Evolutionary conservation across 2,329 filamentous ascomycete genomes (phyloP).

Genomic region (Ampelomyces quisqualis): DNA sequence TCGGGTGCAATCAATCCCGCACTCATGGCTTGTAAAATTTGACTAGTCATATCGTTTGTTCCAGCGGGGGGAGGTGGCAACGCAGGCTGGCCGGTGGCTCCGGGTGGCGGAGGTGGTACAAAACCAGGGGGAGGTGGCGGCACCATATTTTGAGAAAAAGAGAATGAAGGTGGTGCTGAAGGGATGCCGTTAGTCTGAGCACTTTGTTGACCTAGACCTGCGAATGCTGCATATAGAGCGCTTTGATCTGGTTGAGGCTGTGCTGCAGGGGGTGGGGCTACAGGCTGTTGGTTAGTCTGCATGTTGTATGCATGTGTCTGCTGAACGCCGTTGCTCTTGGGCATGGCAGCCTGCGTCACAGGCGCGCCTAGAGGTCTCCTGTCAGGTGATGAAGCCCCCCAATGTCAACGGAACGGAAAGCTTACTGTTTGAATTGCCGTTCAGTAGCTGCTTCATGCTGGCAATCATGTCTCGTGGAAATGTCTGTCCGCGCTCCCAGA

Average conservation of each 20-base stretch:
- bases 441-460: slow-evolving; percentile 81
- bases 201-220: slow-evolving; percentile 33
- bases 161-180: slow-evolving; percentile 26
- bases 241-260: slow-evolving; percentile 30
- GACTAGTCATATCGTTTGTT: slow-evolving; percentile 31
- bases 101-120: slow-evolving; percentile 31
- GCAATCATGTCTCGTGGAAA: slow-evolving; percentile 78
- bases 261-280: slow-evolving; percentile 18
- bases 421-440: slow-evolving; percentile 66
- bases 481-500: slow-evolving; percentile 94
- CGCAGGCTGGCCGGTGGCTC: slow-evolving; percentile 22
- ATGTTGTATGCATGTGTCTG: slow-evolving; percentile 13
- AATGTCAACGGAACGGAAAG: slow-evolving; percentile 29
- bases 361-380: slow-evolving; percentile 17
- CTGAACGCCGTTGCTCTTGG: slow-evolving; percentile 25
- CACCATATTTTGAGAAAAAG: slow-evolving; percentile 33
- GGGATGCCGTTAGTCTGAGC: slow-evolving; percentile 31
- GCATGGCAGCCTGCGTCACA: slow-evolving; percentile 32
- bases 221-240: slow-evolving; percentile 39
- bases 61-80: slow-evolving; percentile 28
- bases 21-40: slow-evolving; percentile 39
- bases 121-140: slow-evolving; percentile 38
- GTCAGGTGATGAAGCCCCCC: slow-evolving; percentile 13
- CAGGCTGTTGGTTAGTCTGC: slow-evolving; percentile 33
- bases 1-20: slow-evolving; percentile 36